Conservation (phyloP, 73 alveolate species). For the Paramecium bursaria region DNA sequence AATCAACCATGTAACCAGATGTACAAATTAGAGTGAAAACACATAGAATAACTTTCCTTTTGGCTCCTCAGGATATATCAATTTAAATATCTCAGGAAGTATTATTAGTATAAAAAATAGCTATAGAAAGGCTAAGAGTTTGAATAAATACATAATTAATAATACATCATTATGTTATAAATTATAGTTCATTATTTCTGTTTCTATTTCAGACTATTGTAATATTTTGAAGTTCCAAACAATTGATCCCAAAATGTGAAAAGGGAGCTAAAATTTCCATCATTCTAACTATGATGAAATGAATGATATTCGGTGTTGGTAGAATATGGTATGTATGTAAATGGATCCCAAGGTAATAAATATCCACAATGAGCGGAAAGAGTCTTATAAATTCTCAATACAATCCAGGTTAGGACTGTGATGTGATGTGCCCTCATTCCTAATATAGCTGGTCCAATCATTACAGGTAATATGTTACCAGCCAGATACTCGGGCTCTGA, state of each 20-base stretch:
- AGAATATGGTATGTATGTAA: constrained; percentile 68
- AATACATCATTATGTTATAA: too few species aligned
- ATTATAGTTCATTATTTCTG: constrained; percentile 4
- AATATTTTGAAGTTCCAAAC: constrained; percentile 37
- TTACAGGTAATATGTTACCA: constrained; percentile 62
- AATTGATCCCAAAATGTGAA: constrained; percentile 72
- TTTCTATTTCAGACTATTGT: not conserved
- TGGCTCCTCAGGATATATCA: too few species aligned
- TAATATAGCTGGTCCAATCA: constrained; percentile 38
- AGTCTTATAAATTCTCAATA: constrained; percentile 69
- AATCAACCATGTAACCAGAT: not conserved
- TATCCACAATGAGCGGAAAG: constrained; percentile 82
- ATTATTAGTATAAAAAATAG: too few species aligned
- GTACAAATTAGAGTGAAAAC: not conserved
- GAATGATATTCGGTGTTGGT: constrained; percentile 73
- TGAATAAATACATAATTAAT: too few species aligned
- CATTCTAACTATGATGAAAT: constrained; percentile 79
- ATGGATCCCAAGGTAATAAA: constrained; percentile 76
- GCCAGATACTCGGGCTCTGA: constrained; percentile 57
- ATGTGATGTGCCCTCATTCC: not conserved
- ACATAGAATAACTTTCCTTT: constrained; percentile 23
- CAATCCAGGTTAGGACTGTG: constrained; percentile 64
- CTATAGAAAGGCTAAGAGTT: too few species aligned
- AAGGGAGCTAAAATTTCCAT: constrained; percentile 75
- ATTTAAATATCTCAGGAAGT: too few species aligned